Evolutionary conservation across 352 stramenopile species (phyloP).

Genomic region (Phytophthora meadii): DNA sequence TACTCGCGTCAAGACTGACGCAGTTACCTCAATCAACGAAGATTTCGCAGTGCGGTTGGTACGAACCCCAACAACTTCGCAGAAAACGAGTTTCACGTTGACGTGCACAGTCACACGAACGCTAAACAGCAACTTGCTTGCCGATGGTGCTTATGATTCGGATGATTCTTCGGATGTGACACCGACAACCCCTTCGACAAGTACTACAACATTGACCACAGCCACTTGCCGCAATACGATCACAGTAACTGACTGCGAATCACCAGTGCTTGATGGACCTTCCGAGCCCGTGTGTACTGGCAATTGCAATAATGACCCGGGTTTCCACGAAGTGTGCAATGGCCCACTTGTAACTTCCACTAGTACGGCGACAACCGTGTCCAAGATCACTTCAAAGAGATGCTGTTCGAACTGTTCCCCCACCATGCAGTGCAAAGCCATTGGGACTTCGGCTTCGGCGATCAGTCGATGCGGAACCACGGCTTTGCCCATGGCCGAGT

Average conservation of each 20-base stretch:
- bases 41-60: slow-evolving; percentile 61
- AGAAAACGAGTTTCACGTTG: slow-evolving; percentile 41
- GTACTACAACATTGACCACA: not conserved
- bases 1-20: not conserved
- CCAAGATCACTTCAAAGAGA: slow-evolving; percentile 41
- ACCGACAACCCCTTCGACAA: not conserved
- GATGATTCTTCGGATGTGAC: too few species aligned
- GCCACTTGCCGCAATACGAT: slow-evolving; percentile 49
- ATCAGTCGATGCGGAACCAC: slow-evolving; percentile 46
- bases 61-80: slow-evolving; percentile 37
- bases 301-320: slow-evolving; percentile 11
- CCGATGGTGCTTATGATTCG: too few species aligned
- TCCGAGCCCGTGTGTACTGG: too few species aligned
- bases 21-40: slow-evolving; percentile 5
- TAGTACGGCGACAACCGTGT: slow-evolving; percentile 10
- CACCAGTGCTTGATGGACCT: slow-evolving; percentile 27
- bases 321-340: slow-evolving; percentile 48
- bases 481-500: slow-evolving; percentile 24
- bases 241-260: slow-evolving; percentile 56
- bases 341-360: slow-evolving; percentile 41
- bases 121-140: not conserved
- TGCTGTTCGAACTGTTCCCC: slow-evolving; percentile 28
- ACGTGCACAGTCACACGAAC: slow-evolving; percentile 48
- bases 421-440: not conserved
- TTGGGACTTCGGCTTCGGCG: too few species aligned